phyloP scores from a whole-genome alignment of 352 stramenopile species.

The Pythium sp. region DNA sequence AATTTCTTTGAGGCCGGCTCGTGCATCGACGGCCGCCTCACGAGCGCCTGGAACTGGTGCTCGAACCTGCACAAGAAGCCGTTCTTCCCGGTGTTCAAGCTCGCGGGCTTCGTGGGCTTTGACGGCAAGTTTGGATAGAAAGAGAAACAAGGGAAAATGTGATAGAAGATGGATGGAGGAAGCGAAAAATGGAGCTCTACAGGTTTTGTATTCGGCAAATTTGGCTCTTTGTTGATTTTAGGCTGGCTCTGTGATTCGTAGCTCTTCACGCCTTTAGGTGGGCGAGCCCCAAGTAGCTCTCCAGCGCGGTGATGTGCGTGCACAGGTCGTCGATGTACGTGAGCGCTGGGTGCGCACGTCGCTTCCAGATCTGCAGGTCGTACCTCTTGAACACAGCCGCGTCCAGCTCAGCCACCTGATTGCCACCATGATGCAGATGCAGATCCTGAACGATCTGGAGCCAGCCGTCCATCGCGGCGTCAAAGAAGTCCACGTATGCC shows the following conservation, averaged over 20 bases:
- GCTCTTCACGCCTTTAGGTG: constrained; percentile 41
- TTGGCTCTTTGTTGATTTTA: background rate
- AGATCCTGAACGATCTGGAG: constrained; percentile 54
- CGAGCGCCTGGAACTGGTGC: constrained; percentile 98
- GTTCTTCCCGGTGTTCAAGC: constrained; percentile 96
- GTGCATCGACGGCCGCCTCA: constrained; percentile 96
- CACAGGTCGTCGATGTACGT: constrained; percentile 61
- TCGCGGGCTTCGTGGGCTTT: constrained; percentile 95
- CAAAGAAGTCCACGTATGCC: constrained; percentile 54
- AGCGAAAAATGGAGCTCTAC: background rate
- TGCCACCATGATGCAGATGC: constrained; percentile 17
- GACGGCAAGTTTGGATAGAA: constrained; percentile 93
- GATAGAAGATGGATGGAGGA: constrained; percentile 1
- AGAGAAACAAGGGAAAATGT: background rate
- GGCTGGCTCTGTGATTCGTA: background rate
- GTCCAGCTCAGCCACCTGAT: constrained; percentile 17
- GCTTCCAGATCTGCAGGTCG: constrained; percentile 69
- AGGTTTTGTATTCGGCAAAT: constrained; percentile 1
- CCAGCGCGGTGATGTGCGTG: constrained; percentile 56
- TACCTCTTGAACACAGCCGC: constrained; percentile 42
- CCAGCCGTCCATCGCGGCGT: constrained; percentile 58
- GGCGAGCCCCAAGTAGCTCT: constrained; percentile 49
- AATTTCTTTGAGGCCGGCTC: constrained; percentile 96
- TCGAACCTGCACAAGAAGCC: constrained; percentile 91
- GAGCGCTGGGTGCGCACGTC: constrained; percentile 42